phyloP scores from a whole-genome alignment of 2,329 filamentous ascomycete genomes.

The Rhexocercosporidium sp. region DNA sequence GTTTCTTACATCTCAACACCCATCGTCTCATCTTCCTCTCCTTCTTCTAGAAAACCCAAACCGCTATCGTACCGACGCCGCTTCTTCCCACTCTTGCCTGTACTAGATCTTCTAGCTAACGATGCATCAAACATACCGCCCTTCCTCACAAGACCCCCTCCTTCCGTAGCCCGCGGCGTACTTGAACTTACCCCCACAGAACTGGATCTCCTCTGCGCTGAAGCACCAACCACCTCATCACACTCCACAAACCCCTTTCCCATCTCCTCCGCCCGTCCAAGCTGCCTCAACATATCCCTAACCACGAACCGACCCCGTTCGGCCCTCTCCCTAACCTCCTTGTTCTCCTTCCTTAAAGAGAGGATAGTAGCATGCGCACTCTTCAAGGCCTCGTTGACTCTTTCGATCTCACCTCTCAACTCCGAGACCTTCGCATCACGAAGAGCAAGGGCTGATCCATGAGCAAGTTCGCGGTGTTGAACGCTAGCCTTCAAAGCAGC shows the following conservation, averaged over 20 bases:
- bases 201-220: neutral
- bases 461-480: constrained; percentile 33
- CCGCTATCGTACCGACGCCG: constrained; percentile 59
- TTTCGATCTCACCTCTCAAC: constrained; percentile 54
- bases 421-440: constrained; percentile 57
- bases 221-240: constrained; percentile 17
- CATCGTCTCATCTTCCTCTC: constrained; percentile 35
- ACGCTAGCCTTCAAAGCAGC: constrained; percentile 22
- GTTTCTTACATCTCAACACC: neutral
- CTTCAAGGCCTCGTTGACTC: constrained; percentile 51
- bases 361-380: constrained; percentile 54
- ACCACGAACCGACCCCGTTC: constrained; percentile 52
- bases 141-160: constrained; percentile 21
- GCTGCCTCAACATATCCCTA: constrained; percentile 56
- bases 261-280: constrained; percentile 54
- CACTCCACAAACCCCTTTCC: constrained; percentile 50
- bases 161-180: neutral
- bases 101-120: constrained; percentile 37
- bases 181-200: neutral
- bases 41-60: constrained; percentile 59
- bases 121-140: constrained; percentile 33
- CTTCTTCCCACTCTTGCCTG: constrained; percentile 43
- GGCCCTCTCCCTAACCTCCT: constrained; percentile 53
- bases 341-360: constrained; percentile 53
- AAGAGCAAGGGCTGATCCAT: constrained; percentile 55